Evolutionary conservation across 1,284 basidiomycete species (phyloP).

Genomic region (Puccinia novopanici): DNA sequence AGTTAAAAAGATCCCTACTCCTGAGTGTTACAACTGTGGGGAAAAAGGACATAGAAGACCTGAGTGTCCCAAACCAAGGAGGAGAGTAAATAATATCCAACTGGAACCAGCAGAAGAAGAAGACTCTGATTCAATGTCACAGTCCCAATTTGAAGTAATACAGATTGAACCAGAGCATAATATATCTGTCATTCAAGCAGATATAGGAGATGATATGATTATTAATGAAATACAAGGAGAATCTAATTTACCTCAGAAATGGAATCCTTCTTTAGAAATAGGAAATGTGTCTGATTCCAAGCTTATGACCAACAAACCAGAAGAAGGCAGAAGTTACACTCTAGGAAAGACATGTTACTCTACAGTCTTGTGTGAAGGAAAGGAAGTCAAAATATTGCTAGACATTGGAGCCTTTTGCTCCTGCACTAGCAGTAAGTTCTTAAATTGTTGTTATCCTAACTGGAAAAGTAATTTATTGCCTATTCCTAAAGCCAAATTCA

Average conservation of each 20-base stretch:
- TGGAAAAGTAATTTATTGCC: too few relatives aligned
- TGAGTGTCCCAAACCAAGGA: slow-evolving; percentile 11
- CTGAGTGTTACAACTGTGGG: slow-evolving; percentile 15
- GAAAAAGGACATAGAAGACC: slow-evolving; percentile 5
- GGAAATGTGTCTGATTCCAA: slow-evolving; percentile 6
- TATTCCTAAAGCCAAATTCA: slow-evolving; percentile 8
- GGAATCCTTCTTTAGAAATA: not conserved
- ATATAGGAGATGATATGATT: not conserved
- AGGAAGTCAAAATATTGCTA: not conserved
- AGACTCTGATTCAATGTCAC: not conserved
- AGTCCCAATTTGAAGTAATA: not conserved
- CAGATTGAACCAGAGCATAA: not conserved
- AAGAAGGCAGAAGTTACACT: not conserved
- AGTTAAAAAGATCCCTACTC: not conserved
- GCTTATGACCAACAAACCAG: not conserved
- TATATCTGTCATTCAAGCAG: not conserved
- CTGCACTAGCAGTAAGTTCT: too few relatives aligned
- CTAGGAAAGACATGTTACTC: not conserved
- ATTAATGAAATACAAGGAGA: slow-evolving; percentile 8
- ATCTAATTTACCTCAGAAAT: slow-evolving; percentile 14
- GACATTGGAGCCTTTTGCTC: slow-evolving; percentile 18
- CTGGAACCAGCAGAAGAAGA: not conserved
- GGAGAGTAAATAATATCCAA: not conserved
- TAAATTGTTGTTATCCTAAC: too few relatives aligned
- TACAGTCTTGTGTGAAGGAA: not conserved